These are phyloP conservation scores for Pestalotiopsis sp. DNA, from an alignment of 2,329 filamentous ascomycete genomes.

Conservation along the genomic window DNA sequence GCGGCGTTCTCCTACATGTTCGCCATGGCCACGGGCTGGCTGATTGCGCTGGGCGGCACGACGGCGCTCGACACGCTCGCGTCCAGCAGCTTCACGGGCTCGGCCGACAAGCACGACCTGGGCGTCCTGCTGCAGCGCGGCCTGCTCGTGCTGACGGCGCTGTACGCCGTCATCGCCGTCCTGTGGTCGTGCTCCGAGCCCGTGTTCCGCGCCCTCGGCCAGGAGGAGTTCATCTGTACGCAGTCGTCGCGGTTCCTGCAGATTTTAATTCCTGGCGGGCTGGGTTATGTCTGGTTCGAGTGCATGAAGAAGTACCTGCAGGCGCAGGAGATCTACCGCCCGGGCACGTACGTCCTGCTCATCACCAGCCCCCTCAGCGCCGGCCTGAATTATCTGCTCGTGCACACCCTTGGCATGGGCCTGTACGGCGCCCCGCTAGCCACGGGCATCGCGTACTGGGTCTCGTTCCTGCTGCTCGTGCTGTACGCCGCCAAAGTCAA, in stretches of 20 bases:
- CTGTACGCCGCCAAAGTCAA: constrained; percentile 72
- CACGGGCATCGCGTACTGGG: constrained; percentile 85
- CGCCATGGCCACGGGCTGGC: constrained; percentile 85
- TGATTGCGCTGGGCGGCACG: constrained; percentile 83
- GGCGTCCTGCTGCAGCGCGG: constrained; percentile 79
- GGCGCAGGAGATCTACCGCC: constrained; percentile 80
- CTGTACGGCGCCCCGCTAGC: constrained; percentile 81
- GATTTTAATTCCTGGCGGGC: constrained; percentile 75
- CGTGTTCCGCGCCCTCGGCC: constrained; percentile 74
- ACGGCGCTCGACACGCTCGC: constrained; percentile 86
- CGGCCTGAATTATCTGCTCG: constrained; percentile 78
- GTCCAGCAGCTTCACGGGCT: constrained; percentile 81
- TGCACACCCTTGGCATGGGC: constrained; percentile 72
- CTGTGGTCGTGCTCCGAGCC: constrained; percentile 78
- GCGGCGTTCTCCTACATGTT: constrained; percentile 94
- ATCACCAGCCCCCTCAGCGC: constrained; percentile 83
- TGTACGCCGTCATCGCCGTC: constrained; percentile 74
- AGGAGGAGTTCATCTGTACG: constrained; percentile 76
- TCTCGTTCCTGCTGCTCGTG: constrained; percentile 76
- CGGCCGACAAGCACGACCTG: constrained; percentile 76
- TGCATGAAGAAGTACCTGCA: constrained; percentile 86
- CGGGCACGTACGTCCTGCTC: constrained; percentile 81
- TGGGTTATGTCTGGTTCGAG: constrained; percentile 90
- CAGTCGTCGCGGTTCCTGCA: constrained; percentile 75
- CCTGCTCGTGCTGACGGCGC: constrained; percentile 69